Evolutionary conservation across 1,284 basidiomycete genomes (phyloP).

Genomic region (Trichosporon coremiiforme): DNA sequence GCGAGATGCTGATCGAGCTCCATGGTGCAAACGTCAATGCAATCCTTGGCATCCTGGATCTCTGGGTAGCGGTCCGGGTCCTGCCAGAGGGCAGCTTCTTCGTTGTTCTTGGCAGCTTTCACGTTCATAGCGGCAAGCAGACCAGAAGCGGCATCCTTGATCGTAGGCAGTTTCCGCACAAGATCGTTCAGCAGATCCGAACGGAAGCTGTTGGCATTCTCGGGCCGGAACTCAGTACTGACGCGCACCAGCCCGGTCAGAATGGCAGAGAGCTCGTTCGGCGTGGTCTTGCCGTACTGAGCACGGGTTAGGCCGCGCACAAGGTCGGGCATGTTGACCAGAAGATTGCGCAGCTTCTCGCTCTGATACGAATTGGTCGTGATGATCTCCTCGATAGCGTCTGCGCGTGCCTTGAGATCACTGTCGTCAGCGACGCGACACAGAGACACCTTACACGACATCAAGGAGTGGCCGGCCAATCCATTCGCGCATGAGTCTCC

Average conservation of each 20-base stretch:
- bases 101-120: constrained; percentile 68
- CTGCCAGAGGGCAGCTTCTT: constrained; percentile 73
- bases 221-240: constrained; percentile 66
- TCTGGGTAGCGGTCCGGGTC: constrained; percentile 71
- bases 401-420: constrained; percentile 70
- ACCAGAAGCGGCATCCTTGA: constrained; percentile 63
- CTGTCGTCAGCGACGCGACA: constrained; percentile 55
- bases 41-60: constrained; percentile 62
- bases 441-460: constrained; percentile 61
- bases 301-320: constrained; percentile 84
- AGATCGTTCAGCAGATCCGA: constrained; percentile 72
- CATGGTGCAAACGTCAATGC: constrained; percentile 60
- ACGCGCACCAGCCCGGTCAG: constrained; percentile 76
- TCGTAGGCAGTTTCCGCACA: constrained; percentile 67
- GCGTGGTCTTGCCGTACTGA: constrained; percentile 85
- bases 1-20: constrained; percentile 78
- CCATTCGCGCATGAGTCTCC: constrained; percentile 80
- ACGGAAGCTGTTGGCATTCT: constrained; percentile 63
- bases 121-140: constrained; percentile 68
- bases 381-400: constrained; percentile 82
- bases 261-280: constrained; percentile 77
- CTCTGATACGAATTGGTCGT: constrained; percentile 61
- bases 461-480: constrained; percentile 81
- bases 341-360: constrained; percentile 67
- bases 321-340: constrained; percentile 81